Percentiles rank a stretch among this genome's conserved stretches.
Conservation (phyloP, 805 yeast species). For the Wickerhamomyces strasburgensis region DNA sequence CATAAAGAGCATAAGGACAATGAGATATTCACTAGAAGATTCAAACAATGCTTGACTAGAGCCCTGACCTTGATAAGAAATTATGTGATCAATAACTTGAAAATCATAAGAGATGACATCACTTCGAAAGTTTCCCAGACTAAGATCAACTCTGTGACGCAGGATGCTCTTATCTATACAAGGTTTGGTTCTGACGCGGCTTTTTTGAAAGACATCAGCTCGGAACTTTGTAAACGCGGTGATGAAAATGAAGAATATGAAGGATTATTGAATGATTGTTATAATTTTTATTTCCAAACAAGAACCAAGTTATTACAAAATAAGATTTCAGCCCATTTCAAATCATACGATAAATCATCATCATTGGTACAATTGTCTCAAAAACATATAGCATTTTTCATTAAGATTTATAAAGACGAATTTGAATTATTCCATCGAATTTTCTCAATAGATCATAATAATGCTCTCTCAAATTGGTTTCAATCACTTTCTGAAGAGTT, state of each 20-base stretch:
- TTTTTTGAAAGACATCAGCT: conserved; percentile 31
- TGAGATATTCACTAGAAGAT: conserved; percentile 63
- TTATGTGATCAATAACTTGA: conserved; percentile 44
- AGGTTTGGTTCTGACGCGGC: conserved; percentile 49
- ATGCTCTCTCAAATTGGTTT: conserved; percentile 51
- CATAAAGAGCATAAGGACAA: conserved; percentile 54
- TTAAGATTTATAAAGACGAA: conserved; percentile 58
- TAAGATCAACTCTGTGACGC: conserved; percentile 35
- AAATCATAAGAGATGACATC: conserved; percentile 29
- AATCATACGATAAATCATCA: conserved; percentile 23
- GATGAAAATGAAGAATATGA: conserved; percentile 46
- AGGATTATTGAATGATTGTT: conserved; percentile 65
- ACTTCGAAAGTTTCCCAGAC: conserved; percentile 20
- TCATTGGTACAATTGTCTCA: conserved; percentile 59
- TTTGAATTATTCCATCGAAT: conserved; percentile 49
- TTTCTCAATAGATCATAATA: conserved; percentile 39
- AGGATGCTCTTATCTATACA: conserved; percentile 61
- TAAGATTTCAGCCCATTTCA: conserved; percentile 35
- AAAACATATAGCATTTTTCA: conserved; percentile 53
- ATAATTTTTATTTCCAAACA: conserved; percentile 53
- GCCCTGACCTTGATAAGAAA: conserved; percentile 71
- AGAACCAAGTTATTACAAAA: conserved; percentile 47
- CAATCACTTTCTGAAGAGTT: conserved; percentile 68
- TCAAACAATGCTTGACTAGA: conserved; percentile 79
- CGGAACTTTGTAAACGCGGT: conserved; percentile 35